These are phyloP conservation scores for Starmerella etchellsii DNA, from an alignment of 805 yeast genomes.

Conservation along the genomic window DNA sequence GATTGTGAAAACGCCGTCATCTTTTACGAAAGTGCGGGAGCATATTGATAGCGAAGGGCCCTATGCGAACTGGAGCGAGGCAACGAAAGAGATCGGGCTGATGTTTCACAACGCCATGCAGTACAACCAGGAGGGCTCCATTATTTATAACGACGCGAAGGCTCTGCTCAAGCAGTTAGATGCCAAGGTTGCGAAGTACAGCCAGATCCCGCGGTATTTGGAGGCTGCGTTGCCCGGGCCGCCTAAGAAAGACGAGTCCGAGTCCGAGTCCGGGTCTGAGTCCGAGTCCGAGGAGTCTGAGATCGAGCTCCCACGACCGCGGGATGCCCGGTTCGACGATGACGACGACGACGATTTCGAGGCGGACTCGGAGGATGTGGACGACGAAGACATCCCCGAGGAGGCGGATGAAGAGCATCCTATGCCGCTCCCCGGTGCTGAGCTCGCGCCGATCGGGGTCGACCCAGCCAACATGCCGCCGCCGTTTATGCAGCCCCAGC, in stretches of 20 bases:
- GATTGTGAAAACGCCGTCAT: slow-evolving; percentile 59
- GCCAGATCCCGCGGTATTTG: slow-evolving; percentile 15
- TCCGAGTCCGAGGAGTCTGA: slow-evolving; percentile 19
- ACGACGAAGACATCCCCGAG: slow-evolving; percentile 19
- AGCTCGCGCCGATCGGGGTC: not conserved
- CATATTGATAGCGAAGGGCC: slow-evolving; percentile 38
- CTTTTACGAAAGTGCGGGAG: slow-evolving; percentile 46
- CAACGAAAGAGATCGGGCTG: slow-evolving; percentile 43
- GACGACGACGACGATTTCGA: slow-evolving; percentile 24
- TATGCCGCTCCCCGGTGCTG: not conserved
- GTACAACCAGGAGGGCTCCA: slow-evolving; percentile 63
- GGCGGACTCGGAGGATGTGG: slow-evolving; percentile 22
- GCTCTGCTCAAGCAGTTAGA: slow-evolving; percentile 42
- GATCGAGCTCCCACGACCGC: slow-evolving; percentile 14
- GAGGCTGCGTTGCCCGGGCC: slow-evolving; percentile 10
- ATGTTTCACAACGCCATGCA: slow-evolving; percentile 69
- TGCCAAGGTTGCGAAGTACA: slow-evolving; percentile 20
- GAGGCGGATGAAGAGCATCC: slow-evolving; percentile 1
- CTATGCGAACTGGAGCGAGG: slow-evolving; percentile 44
- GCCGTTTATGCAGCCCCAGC: slow-evolving; percentile 16
- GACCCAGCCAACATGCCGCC: slow-evolving; percentile 6
- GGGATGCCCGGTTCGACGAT: slow-evolving; percentile 1
- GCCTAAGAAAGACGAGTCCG: slow-evolving; percentile 6
- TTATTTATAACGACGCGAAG: slow-evolving; percentile 58
- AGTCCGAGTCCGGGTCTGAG: slow-evolving; percentile 22